Evolutionary conservation across 2,329 filamentous ascomycete species (phyloP).

Genomic region (Pseudogymnoascus verrucosus): DNA sequence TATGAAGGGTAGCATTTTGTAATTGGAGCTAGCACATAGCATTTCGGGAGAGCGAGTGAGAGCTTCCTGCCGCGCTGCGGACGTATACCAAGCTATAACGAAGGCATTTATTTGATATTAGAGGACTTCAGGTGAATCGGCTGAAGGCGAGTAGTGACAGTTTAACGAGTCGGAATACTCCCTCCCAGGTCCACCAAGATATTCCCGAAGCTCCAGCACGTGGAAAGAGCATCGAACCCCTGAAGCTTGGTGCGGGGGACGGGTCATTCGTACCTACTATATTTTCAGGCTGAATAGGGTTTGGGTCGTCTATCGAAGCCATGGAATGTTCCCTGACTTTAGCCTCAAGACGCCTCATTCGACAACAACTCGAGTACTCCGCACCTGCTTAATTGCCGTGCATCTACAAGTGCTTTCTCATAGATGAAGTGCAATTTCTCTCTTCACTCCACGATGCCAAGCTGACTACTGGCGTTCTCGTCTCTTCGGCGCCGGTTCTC

Average conservation of each 20-base stretch:
- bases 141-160: background rate
- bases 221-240: background rate
- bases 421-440: constrained; percentile 4
- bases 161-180: background rate
- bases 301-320: background rate
- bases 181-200: background rate
- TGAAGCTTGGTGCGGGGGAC: background rate
- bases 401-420: background rate
- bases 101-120: background rate
- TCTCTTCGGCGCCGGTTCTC: background rate
- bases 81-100: background rate
- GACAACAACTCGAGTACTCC: background rate
- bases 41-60: background rate
- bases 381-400: background rate
- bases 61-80: background rate
- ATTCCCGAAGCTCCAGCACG: background rate
- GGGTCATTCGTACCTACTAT: background rate
- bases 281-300: constrained; percentile 7
- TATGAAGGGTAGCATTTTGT: background rate
- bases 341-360: constrained; percentile 3
- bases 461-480: background rate
- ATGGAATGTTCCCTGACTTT: constrained; percentile 5
- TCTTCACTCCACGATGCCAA: background rate
- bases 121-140: background rate
- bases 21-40: background rate